Percentiles rank a stretch among this genome's conserved stretches.
phyloP scores from a whole-genome alignment of 129 eudicot genomes.

The Pittosporum tobira region DNA sequence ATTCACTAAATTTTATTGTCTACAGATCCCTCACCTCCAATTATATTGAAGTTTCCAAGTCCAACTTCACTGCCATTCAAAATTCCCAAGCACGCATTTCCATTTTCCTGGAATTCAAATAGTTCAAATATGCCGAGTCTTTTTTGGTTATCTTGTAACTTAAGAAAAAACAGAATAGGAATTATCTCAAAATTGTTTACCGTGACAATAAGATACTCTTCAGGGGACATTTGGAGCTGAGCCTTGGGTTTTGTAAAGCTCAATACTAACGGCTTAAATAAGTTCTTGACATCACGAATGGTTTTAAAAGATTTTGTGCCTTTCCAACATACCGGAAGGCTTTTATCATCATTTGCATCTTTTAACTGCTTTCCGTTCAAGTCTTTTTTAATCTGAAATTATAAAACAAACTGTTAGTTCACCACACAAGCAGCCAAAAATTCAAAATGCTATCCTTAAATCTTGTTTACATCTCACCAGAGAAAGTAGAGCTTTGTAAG shows the following conservation, averaged over 20 bases:
- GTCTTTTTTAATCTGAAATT: constrained; percentile 46
- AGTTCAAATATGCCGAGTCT: background rate
- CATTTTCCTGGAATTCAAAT: constrained; percentile 40
- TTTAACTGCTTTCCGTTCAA: constrained; percentile 39
- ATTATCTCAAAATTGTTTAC: constrained; percentile 28
- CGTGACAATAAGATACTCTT: constrained; percentile 68
- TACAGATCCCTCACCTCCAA: constrained; percentile 49
- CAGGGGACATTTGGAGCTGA: constrained; percentile 57
- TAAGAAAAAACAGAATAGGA: background rate
- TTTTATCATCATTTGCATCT: constrained; percentile 54
- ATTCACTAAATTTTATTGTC: too few relatives aligned
- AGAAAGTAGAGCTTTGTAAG: constrained; percentile 45
- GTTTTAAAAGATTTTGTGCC: constrained; percentile 69
- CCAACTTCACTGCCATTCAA: constrained; percentile 66
- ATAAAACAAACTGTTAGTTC: constrained; percentile 2
- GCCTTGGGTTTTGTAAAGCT: constrained; percentile 37
- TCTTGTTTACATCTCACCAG: constrained; percentile 27
- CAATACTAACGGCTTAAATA: constrained; percentile 59
- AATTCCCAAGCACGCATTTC: constrained; percentile 74
- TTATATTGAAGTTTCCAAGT: constrained; percentile 36
- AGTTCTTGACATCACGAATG: constrained; percentile 41
- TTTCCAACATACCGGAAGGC: constrained; percentile 89
- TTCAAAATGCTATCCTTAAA: background rate
- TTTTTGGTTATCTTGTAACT: background rate
- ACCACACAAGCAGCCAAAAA: background rate